phyloP scores from a whole-genome alignment of 1,139 yeast species.

The Casaregolazyma suthepensis region DNA sequence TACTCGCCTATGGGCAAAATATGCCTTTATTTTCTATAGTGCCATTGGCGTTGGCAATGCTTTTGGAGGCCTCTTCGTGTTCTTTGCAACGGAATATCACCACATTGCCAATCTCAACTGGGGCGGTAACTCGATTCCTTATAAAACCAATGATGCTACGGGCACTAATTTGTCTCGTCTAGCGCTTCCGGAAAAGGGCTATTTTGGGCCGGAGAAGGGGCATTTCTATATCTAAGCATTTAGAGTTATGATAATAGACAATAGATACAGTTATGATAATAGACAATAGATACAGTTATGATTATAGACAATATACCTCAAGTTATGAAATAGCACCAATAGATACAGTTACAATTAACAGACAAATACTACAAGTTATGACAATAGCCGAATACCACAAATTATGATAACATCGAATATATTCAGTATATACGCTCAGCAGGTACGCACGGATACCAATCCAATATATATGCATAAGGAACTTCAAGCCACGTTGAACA shows the following conservation, averaged over 20 bases:
- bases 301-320: neutral
- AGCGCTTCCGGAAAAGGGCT: conserved; percentile 37
- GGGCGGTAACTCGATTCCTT: conserved; percentile 56
- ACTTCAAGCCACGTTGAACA: conserved; percentile 76
- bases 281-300: neutral
- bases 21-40: conserved; percentile 53
- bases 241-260: too few relatives aligned
- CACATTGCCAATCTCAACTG: conserved; percentile 38
- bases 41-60: conserved; percentile 59
- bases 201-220: conserved; percentile 39
- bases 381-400: too few relatives aligned
- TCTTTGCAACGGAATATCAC: conserved; percentile 48
- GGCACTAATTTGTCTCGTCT: conserved; percentile 34
- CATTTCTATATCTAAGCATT: conserved; percentile 2
- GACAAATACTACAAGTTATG: too few relatives aligned
- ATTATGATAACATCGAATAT: too few relatives aligned
- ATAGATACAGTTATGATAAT: neutral
- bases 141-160: conserved; percentile 44
- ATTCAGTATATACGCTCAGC: neutral
- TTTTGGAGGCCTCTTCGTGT: conserved; percentile 47
- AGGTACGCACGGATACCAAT: neutral
- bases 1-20: conserved; percentile 57
- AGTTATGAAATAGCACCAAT: neutral
- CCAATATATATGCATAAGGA: neutral
- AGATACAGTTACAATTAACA: too few relatives aligned